Percentiles rank a stretch among this genome's conserved stretches.
These are phyloP conservation scores for Elsinoe australis DNA, from an alignment of 2,329 filamentous ascomycete species.

Conservation along the genomic window DNA sequence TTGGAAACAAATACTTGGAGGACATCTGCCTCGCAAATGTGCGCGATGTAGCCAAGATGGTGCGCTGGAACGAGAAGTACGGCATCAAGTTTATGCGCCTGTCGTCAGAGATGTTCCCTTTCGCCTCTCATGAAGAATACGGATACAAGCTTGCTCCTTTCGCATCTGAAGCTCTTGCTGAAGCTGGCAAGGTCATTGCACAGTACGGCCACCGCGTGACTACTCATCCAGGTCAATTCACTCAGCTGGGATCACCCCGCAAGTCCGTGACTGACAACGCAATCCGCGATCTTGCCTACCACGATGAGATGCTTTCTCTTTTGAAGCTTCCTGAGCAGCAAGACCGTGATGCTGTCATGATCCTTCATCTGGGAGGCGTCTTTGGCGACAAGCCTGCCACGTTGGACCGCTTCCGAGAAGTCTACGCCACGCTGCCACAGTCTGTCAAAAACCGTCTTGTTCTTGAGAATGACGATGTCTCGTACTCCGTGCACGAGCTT, in stretches of 20 bases:
- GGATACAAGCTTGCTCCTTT: constrained; percentile 82
- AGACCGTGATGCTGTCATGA: constrained; percentile 84
- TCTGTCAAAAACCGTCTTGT: constrained; percentile 74
- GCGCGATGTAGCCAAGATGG: constrained; percentile 73
- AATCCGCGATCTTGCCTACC: constrained; percentile 76
- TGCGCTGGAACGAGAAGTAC: constrained; percentile 87
- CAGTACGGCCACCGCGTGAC: constrained; percentile 78
- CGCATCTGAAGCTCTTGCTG: constrained; percentile 66
- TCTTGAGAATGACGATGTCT: constrained; percentile 89
- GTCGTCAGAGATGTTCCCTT: constrained; percentile 95
- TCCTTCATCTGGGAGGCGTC: constrained; percentile 83
- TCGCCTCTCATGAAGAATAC: constrained; percentile 79
- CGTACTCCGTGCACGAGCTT: constrained; percentile 86
- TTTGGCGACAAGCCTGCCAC: constrained; percentile 82
- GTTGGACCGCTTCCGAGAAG: constrained; percentile 66
- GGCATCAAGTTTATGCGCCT: constrained; percentile 87
- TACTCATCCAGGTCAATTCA: constrained; percentile 87
- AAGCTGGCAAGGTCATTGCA: constrained; percentile 67
- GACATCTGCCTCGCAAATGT: constrained; percentile 73
- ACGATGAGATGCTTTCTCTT: constrained; percentile 73
- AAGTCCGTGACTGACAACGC: constrained; percentile 68
- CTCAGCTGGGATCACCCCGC: constrained; percentile 78
- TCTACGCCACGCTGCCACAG: constrained; percentile 60
- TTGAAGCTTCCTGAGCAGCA: constrained; percentile 69
- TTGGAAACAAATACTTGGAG: constrained; percentile 68